Evolutionary conservation across 306 rosid species (phyloP), one percentile per base, ranked within the genome.

Genomic region (Argentina anserina): DNA sequence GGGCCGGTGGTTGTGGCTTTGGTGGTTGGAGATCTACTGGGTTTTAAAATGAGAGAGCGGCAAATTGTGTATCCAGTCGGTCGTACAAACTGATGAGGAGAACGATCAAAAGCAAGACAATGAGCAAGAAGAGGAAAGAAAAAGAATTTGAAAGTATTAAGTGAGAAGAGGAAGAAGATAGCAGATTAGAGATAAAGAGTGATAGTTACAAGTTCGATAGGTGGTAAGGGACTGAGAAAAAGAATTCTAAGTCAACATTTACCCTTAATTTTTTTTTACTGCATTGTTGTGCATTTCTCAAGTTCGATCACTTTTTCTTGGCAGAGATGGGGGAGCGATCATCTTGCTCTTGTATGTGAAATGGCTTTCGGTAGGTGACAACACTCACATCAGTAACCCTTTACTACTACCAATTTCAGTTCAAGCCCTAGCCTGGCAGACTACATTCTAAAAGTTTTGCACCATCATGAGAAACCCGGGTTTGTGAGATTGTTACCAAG

Each of bases 251-350:
- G 21, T 12, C 1, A 5, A 59, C 65, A 29, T 59, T 15, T 61
- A 29, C 14, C 25, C 25, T 17, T 18, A 0, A 14, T 49, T 23
- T n/a, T n/a, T 21, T 14, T 31, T 13, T 9, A 18, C 39, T 59
- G 65, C 39, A 31, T 15, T 14, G 5, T 25, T 26, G 23, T 47
- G 29, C 61, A 4, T 20, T 73, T 47, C 39, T 39, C 29, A 77
- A 74, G 11, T 42, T n/a, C n/a, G n/a, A n/a, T 74, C 53, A 20
- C 20, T 73, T 55, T 67, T 75, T 46, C 39, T 49, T 39, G 83
- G 83, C 89, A 90, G 98, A 84, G 84, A 78, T 90, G 93, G 97
- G 98, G 97, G 64, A 90, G 96, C 52, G 97, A 93, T 75, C 97
- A 86, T 84, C 90, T 90, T 45, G 98, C 97, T 42, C 85, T 93